Evolutionary conservation across 192 early-diverging fungal genomes (phyloP), one percentile per base, ranked within the genome.

Genomic region (Mortierella hygrophila): DNA sequence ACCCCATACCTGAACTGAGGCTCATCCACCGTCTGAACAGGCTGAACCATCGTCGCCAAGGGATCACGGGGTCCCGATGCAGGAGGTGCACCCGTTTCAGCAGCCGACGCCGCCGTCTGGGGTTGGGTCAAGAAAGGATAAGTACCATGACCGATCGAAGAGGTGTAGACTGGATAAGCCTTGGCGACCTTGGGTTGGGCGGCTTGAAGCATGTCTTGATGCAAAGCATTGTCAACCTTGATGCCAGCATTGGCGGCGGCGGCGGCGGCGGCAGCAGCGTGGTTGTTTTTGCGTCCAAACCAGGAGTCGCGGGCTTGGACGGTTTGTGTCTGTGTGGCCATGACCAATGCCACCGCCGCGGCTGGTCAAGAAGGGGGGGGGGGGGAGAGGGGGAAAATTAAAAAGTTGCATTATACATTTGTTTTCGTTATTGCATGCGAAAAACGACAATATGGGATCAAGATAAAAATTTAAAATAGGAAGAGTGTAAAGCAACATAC

Each of bases 31-130:
- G 80, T 8, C 37, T 49, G 57, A 15, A 74, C 42, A 6, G 68
- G 21, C 8, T 47, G 29, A 35, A 74, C n/a, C 80, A 81, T 81
- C 6, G 80, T 81, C 13, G 80, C 80, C 9, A 54, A 41, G 35
- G 74, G 72, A 8, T 40, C 10, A n/a, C 38, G 16, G 47, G 23
- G 60, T 26, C 26, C 60, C 6, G 55, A 21, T 0, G 47, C 47
- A 49, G 47, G 47, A 16, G 47, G 47, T 15, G 6, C 55, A 26
- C 23, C n/a, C 3, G 60, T 63, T 11, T 29, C 60, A n/a, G 60
- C 60, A 29, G 68, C 44, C 46, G 46, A 42, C 0, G 41, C 65
- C 18, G 78, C 4, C 4, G 35, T 78, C 47, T 74, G 73, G 6
- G 73, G 42, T n/a, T 13, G 23, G 23, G 71, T 72, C 44, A 72